phyloP scores from a whole-genome alignment of 1,284 basidiomycete genomes.

The Cutaneotrichosporon spelunceum region DNA sequence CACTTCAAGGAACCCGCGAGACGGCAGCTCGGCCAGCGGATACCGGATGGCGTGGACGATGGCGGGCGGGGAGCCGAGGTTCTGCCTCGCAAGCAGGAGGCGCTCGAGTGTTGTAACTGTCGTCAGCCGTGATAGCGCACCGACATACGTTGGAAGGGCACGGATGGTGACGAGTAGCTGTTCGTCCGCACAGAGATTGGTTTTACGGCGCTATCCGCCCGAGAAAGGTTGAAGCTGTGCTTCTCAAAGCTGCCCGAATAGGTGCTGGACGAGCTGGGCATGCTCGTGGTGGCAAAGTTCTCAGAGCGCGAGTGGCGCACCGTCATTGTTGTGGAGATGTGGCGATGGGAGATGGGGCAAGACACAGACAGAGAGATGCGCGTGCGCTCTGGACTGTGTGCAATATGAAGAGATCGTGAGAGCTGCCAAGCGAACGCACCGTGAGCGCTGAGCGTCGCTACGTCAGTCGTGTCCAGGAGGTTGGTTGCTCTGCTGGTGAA shows the following conservation, averaged over 20 bases:
- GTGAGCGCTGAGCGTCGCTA: too few relatives aligned
- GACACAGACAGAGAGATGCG: neutral
- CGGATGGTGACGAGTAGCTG: neutral
- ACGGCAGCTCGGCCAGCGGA: slow-evolving; percentile 23
- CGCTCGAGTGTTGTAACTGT: slow-evolving; percentile 35
- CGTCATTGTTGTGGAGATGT: neutral
- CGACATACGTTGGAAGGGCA: slow-evolving; percentile 1
- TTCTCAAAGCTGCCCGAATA: neutral
- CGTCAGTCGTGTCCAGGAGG: too few relatives aligned
- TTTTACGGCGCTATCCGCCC: neutral
- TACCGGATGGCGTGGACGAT: slow-evolving; percentile 30
- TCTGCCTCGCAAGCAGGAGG: slow-evolving; percentile 30
- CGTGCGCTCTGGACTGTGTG: neutral
- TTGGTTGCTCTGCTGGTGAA: too few relatives aligned
- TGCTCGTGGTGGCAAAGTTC: neutral
- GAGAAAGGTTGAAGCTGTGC: neutral
- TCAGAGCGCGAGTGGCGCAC: neutral
- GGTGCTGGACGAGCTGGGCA: neutral
- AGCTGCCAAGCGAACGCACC: too few relatives aligned
- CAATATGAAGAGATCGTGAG: neutral
- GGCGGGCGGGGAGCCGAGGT: slow-evolving; percentile 25
- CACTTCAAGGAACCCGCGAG: slow-evolving; percentile 19
- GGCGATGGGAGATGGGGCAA: neutral
- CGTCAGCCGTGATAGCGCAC: neutral
- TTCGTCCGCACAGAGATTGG: neutral